phyloP scores from a whole-genome alignment of 2,329 filamentous ascomycete species.

The Calycina herbarum region DNA sequence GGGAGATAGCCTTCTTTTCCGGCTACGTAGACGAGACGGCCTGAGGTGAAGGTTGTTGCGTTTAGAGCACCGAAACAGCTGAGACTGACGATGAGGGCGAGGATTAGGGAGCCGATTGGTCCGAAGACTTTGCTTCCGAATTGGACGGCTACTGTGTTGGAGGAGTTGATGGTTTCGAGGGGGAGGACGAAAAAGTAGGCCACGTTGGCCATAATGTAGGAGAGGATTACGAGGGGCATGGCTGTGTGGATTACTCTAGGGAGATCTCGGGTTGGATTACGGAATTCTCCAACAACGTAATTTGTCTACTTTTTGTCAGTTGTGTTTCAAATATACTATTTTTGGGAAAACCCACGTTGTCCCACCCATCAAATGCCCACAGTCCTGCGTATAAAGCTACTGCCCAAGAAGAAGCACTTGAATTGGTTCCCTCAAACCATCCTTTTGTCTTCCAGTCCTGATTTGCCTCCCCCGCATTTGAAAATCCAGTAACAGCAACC shows the following conservation, averaged over 20 bases:
- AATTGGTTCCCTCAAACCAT: slow-evolving; percentile 87
- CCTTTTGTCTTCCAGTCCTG: slow-evolving; percentile 81
- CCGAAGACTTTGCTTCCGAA: slow-evolving; percentile 93
- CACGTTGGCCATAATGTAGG: slow-evolving; percentile 87
- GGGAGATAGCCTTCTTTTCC: slow-evolving; percentile 96
- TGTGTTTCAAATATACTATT: background rate
- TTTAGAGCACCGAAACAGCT: slow-evolving; percentile 95
- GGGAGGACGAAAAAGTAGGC: slow-evolving; percentile 95
- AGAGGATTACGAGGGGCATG: slow-evolving; percentile 89
- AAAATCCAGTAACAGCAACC: slow-evolving; percentile 82
- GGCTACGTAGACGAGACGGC: slow-evolving; percentile 87
- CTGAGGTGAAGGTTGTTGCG: slow-evolving; percentile 89
- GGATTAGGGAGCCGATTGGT: slow-evolving; percentile 73
- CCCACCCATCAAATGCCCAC: slow-evolving; percentile 99
- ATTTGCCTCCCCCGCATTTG: slow-evolving; percentile 72
- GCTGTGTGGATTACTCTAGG: slow-evolving; percentile 95
- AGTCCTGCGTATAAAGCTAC: slow-evolving; percentile 92
- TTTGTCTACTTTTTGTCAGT: slow-evolving; percentile 67
- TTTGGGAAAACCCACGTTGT: slow-evolving; percentile 70
- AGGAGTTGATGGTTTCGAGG: slow-evolving; percentile 73
- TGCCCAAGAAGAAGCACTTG: slow-evolving; percentile 81
- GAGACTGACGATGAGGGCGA: slow-evolving; percentile 85
- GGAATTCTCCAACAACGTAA: slow-evolving; percentile 96
- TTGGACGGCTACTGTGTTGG: slow-evolving; percentile 93
- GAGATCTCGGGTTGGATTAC: slow-evolving; percentile 84